phyloP scores from a whole-genome alignment of 2,329 filamentous ascomycete species.

The Tolypocladium tundrense region DNA sequence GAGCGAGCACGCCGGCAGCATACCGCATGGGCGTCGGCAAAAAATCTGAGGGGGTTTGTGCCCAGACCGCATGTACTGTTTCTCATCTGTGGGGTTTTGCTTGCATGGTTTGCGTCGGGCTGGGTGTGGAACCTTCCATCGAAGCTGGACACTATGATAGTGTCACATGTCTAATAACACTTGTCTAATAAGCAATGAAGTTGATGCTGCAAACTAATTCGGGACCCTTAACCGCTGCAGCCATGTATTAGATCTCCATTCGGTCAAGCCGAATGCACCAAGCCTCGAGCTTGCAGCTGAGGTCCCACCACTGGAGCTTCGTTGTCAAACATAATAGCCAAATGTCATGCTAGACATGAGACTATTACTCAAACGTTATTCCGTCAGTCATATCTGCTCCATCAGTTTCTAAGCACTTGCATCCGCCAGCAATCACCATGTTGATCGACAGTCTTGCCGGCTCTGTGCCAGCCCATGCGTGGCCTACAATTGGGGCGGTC shows the following conservation, averaged over 20 bases:
- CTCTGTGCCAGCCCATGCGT: neutral
- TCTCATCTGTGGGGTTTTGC: neutral
- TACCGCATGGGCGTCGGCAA: neutral
- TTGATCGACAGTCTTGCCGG: neutral
- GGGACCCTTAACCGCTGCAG: neutral
- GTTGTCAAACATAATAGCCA: neutral
- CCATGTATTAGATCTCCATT: neutral
- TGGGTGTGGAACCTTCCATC: neutral
- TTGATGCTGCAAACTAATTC: neutral
- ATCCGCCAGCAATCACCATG: neutral
- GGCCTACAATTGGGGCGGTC: neutral
- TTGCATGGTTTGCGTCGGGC: neutral
- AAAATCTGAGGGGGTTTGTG: neutral
- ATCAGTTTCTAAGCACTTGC: neutral
- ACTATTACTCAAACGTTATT: neutral
- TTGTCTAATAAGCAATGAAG: neutral
- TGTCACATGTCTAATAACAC: neutral
- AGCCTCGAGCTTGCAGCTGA: neutral
- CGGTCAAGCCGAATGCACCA: neutral
- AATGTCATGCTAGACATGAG: neutral
- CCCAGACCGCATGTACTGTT: neutral
- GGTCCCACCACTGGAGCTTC: neutral
- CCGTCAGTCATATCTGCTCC: neutral
- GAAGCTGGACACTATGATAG: neutral
- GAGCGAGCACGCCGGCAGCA: neutral